Base-by-base conservation (phyloP, 192 early-diverging fungal species). In the Haplosporangium gracile region DNA sequence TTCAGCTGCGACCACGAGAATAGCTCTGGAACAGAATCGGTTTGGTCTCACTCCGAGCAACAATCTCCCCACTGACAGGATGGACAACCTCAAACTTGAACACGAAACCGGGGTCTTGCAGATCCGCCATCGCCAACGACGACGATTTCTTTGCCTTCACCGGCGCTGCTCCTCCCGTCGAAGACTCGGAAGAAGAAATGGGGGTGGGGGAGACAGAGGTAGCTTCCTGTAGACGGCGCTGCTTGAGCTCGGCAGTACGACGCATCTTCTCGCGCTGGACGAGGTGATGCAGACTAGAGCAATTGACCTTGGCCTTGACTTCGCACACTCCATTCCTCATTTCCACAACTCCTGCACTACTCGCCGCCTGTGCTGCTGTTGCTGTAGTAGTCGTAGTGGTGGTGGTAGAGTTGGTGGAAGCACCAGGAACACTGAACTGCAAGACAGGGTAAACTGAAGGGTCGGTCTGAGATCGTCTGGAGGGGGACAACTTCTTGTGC, bases 31-130 rank as follows among this genome's bases (percentile, higher is more conserved):
- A 86, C 6, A 77, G 15, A 22, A 86, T 86, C 1, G 84, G 84
- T 20, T 24, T 16, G 22, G 79, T 86, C 63, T 70, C 40, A 29
- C 47, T 70, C n/a, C 53, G 43, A 0, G 84, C 84, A 29, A 86
- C 84, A 20, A 81, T 72, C 7, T 32, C 60, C 22, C 77, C 74
- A 55, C 20, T 20, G 8, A 40, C 65, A 0, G 84, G 84, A 57
- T 86, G 84, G 13, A 86, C 20, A 43, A 86, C n/a, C 40, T 86
- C 84, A 71, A 86, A 86, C 53, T 77, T 80, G 79, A 86, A 86
- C 29, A 86, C 72, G 74, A 43, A 86, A 0, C 84, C 84, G 6
- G 79, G 79, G 45, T 86, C 84, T 1, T 60, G 39, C 0, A 86
- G 49, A 22, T 81, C 70, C 2, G 79, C 43, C 40, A 76, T 9